Evolutionary conservation across 768 basidiomycete species (phyloP).

Genomic region (Lactarius vividus): DNA sequence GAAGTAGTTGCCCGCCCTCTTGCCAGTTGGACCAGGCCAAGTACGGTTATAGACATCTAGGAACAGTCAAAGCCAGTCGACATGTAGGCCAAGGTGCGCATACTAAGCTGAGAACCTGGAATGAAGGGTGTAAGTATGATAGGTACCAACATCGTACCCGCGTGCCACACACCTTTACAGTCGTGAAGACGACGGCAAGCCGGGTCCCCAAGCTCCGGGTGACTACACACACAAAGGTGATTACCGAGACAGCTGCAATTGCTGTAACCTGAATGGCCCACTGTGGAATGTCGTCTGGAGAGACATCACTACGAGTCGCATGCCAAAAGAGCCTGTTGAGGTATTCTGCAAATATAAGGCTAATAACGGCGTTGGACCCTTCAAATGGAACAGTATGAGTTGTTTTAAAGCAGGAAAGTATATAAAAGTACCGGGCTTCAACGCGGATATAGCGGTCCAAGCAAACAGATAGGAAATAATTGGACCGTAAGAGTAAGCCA

Average conservation of each 20-base stretch:
- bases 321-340: slow-evolving; percentile 87
- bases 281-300: slow-evolving; percentile 77
- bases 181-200: slow-evolving; percentile 83
- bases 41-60: slow-evolving; percentile 66
- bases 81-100: slow-evolving; percentile 30
- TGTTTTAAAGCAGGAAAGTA: background rate
- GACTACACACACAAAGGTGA: slow-evolving; percentile 76
- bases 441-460: slow-evolving; percentile 89
- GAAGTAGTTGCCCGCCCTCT: slow-evolving; percentile 70
- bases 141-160: too few species aligned
- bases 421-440: slow-evolving; percentile 66
- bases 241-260: slow-evolving; percentile 61
- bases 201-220: slow-evolving; percentile 76
- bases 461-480: slow-evolving; percentile 88
- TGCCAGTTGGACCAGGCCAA: slow-evolving; percentile 76
- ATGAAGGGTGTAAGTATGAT: background rate
- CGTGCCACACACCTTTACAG: slow-evolving; percentile 65
- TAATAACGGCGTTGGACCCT: slow-evolving; percentile 81
- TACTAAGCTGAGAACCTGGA: slow-evolving; percentile 64
- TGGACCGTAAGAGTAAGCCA: slow-evolving; percentile 86
- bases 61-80: slow-evolving; percentile 23
- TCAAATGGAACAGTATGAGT: slow-evolving; percentile 15
- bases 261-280: slow-evolving; percentile 93
- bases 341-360: slow-evolving; percentile 90
- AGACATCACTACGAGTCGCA: slow-evolving; percentile 62